Conservation (phyloP, 2,329 filamentous ascomycete species). For the Canariomyces notabilis region DNA sequence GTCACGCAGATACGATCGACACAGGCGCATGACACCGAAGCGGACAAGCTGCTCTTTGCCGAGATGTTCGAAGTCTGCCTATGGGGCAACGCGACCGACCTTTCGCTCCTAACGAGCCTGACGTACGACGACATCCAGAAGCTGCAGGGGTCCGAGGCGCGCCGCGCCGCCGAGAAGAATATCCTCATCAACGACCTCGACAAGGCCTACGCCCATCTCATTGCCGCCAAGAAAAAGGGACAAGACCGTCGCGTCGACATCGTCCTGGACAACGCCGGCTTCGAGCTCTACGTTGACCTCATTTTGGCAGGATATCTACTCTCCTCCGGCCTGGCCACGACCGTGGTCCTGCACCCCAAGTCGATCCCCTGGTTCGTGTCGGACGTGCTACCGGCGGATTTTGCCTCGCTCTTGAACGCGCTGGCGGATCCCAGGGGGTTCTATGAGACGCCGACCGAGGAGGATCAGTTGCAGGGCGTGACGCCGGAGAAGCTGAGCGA, state of each 20-base stretch:
- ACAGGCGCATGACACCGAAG: constrained; percentile 51
- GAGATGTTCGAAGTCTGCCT: constrained; percentile 97
- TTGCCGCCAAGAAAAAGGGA: constrained; percentile 31
- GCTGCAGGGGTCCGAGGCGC: constrained; percentile 80
- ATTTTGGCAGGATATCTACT: constrained; percentile 88
- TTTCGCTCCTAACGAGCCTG: constrained; percentile 83
- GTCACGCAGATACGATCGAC: constrained; percentile 57
- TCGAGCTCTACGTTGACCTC: constrained; percentile 93
- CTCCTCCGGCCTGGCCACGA: constrained; percentile 76
- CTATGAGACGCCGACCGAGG: constrained; percentile 70
- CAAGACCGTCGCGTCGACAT: constrained; percentile 84
- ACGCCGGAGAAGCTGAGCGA: constrained; percentile 59
- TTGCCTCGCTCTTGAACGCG: constrained; percentile 72
- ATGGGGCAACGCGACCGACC: constrained; percentile 94
- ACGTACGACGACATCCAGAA: constrained; percentile 97
- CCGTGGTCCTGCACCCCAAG: constrained; percentile 86
- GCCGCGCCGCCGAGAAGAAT: constrained; percentile 84
- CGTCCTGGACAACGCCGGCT: constrained; percentile 93
- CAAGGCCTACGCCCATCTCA: constrained; percentile 27
- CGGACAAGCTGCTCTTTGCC: constrained; percentile 73
- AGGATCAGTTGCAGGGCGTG: constrained; percentile 53
- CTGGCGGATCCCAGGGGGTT: constrained; percentile 74
- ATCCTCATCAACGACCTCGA: constrained; percentile 83
- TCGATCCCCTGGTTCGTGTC: constrained; percentile 98
- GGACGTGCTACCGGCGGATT: constrained; percentile 84